Evolutionary conservation across 225 moss, liverwort and hornwort species (phyloP), one percentile per base, ranked within the genome.

Genomic region (Takakia lepidozioides): DNA sequence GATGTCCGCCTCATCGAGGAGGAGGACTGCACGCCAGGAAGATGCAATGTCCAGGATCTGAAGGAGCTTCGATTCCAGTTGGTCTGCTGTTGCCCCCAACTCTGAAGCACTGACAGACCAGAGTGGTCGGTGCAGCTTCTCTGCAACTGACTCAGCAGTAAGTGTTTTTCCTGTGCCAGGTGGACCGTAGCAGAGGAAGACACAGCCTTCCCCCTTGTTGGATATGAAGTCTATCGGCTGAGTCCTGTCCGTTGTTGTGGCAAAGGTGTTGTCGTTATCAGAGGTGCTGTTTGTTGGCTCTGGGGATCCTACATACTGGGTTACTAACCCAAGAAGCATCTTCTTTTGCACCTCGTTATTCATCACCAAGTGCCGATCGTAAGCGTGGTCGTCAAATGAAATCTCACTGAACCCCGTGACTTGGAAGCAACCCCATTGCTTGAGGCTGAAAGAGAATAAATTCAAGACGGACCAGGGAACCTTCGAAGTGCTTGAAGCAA

Each of bases 111-210:
- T 75, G 2, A 75, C 27, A 2, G 60, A 8, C 69, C 65, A 75
- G 4, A 75, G 57, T 0, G 75, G 70, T 1, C 54, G 49, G 1
- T 40, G 35, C 65, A 70, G 28, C 14, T 62, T 66, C 55, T 75
- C 75, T 2, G 66, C 69, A 19, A 75, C 22, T 2, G 74, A 69
- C 35, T 69, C 74, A 2, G 69, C 74, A 0, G 75, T 70, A 0
- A 75, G 52, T 10, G 69, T 69, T 30, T 75, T 66, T 3, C 57
- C 62, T 1, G 72, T 61, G 18, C 66, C 72, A 0, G 72, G 66
- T 10, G 66, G 72, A 3, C 72, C 72, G 47, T 72, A 61, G 36
- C 71, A 72, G 9, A 69, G 48, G 14, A 69, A 55, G 15, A 65
- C 50, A 49, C 65, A 65, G 5, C 75, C 65, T 1, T 62, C 52